Conservation (phyloP, 1,139 yeast genomes). For the Scheffersomyces lignicola region DNA sequence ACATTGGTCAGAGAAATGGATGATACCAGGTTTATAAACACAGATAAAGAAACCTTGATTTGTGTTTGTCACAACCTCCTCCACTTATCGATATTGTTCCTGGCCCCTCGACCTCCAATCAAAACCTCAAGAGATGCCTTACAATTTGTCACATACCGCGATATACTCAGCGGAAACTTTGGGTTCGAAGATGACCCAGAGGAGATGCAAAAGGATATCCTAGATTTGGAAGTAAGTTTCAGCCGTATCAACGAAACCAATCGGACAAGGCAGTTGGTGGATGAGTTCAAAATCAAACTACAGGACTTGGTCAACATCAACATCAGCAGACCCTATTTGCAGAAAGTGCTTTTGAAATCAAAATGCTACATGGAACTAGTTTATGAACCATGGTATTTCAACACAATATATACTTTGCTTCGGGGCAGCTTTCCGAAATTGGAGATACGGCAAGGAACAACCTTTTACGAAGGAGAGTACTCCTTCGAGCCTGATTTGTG, state of each 20-base stretch:
- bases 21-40: background rate
- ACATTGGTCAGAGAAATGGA: background rate
- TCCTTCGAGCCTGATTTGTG: background rate
- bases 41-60: background rate
- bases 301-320: background rate
- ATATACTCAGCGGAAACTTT: background rate
- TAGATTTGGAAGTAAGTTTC: background rate
- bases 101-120: background rate
- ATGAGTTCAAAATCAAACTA: background rate
- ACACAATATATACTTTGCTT: background rate
- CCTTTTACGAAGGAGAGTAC: background rate
- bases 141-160: background rate
- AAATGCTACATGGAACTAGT: background rate
- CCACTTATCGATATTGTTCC: background rate
- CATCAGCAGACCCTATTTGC: background rate
- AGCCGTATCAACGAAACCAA: background rate
- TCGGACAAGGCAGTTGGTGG: background rate
- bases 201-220: no score
- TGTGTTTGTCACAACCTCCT: background rate
- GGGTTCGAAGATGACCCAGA: background rate
- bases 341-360: background rate
- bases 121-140: background rate
- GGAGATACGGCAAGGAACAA: background rate
- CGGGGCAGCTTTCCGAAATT: background rate
- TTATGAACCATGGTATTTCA: slow-evolving; percentile 1